phyloP scores from a whole-genome alignment of 306 rosid species.

The Cucurbita argyrosperma region DNA sequence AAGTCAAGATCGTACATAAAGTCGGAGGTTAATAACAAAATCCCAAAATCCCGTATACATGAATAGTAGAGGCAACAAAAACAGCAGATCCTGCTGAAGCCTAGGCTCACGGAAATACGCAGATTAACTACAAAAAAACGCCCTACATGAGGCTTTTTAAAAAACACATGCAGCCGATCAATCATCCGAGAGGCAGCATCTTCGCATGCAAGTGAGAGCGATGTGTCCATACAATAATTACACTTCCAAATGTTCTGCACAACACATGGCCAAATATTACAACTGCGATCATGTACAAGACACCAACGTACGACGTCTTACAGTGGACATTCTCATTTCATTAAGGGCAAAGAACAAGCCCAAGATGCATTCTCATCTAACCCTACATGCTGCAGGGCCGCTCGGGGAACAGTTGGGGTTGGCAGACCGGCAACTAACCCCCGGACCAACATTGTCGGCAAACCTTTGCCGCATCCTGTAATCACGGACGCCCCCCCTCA shows the following conservation, averaged over 20 bases:
- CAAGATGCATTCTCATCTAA: conserved; percentile 44
- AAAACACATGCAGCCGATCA: background rate
- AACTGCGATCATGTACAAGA: background rate
- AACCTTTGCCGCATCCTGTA: conserved; percentile 61
- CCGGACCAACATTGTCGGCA: conserved; percentile 64
- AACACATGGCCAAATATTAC: conserved; percentile 4
- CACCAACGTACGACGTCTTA: background rate
- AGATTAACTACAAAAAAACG: background rate
- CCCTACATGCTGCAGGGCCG: conserved; percentile 68
- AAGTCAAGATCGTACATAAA: background rate
- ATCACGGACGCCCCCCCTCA: conserved; percentile 51
- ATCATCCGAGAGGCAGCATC: background rate
- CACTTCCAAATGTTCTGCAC: background rate
- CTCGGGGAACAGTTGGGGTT: conserved; percentile 82
- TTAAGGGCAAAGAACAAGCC: background rate
- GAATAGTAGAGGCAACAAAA: background rate
- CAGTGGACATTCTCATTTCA: background rate
- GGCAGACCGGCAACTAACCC: conserved; percentile 69
- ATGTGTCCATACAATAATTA: background rate
- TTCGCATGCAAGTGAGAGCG: background rate
- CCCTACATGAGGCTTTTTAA: background rate
- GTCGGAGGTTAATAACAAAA: background rate
- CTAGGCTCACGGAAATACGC: background rate
- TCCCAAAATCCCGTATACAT: background rate
- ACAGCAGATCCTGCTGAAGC: background rate